A percentile compares a stretch with the other conserved stretches of the same genome.
These are phyloP conservation scores for Diaporthe sp. DNA, from an alignment of 2,329 filamentous ascomycete genomes.

Conservation along the genomic window DNA sequence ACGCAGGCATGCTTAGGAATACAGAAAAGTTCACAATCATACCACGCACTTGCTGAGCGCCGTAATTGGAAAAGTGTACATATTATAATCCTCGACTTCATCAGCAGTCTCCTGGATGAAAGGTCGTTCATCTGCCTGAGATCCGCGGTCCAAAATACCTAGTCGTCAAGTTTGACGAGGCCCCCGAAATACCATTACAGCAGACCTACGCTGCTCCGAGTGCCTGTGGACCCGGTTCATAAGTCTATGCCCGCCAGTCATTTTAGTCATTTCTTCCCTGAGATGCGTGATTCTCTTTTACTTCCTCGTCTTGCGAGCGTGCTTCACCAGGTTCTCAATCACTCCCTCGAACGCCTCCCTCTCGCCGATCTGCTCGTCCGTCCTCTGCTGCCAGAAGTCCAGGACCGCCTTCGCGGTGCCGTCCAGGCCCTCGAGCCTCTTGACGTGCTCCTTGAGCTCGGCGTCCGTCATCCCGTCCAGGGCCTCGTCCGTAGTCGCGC, in stretches of 20 bases:
- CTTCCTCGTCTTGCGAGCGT: slow-evolving; percentile 88
- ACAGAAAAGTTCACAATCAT: slow-evolving; percentile 37
- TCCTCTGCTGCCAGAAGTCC: slow-evolving; percentile 89
- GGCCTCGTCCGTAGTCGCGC: slow-evolving; percentile 87
- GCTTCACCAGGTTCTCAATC: slow-evolving; percentile 95
- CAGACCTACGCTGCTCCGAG: not conserved
- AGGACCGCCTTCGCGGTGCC: slow-evolving; percentile 81
- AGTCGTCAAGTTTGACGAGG: not conserved
- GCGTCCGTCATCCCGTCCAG: slow-evolving; percentile 82
- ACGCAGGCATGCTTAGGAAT: slow-evolving; percentile 35
- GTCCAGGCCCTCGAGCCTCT: slow-evolving; percentile 77
- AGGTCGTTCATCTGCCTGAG: not conserved
- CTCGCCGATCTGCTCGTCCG: slow-evolving; percentile 89
- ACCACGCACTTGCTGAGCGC: not conserved
- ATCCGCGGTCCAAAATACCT: not conserved
- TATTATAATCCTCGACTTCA: slow-evolving; percentile 18
- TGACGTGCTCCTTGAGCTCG: slow-evolving; percentile 81
- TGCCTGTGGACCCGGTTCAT: not conserved
- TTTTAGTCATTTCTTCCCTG: not conserved
- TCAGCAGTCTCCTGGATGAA: not conserved
- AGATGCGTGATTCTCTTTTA: slow-evolving; percentile 52
- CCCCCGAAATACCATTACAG: not conserved
- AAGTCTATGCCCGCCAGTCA: not conserved
- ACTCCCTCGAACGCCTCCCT: slow-evolving; percentile 96
- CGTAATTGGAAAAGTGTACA: not conserved